A percentile compares a stretch with the other conserved stretches of the same genome.
phyloP scores from a whole-genome alignment of 106 monocot genomes.

The Dendrobium huoshanense region DNA sequence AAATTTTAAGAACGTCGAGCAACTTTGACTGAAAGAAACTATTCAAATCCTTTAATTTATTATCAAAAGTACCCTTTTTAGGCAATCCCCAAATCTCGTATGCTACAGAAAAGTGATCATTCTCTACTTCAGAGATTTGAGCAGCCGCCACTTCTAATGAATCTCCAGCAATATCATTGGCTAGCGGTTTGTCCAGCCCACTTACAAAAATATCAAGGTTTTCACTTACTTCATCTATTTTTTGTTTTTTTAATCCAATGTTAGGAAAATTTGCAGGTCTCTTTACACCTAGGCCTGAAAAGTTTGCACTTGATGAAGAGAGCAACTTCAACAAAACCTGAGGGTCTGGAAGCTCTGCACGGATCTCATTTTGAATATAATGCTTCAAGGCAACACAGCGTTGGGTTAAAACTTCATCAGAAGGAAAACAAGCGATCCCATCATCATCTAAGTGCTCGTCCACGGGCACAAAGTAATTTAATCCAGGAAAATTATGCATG shows the following conservation, averaged over 20 bases:
- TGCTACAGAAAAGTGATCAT: conserved; percentile 13
- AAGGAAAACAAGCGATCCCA: neutral
- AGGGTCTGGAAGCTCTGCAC: conserved; percentile 61
- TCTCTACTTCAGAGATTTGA: conserved; percentile 23
- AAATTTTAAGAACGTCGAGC: conserved; percentile 59
- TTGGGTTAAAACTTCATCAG: conserved; percentile 12
- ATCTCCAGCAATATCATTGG: conserved; percentile 12
- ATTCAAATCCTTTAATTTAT: conserved; percentile 25
- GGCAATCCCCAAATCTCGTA: conserved; percentile 61
- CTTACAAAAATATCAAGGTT: conserved; percentile 65
- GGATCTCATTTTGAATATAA: conserved; percentile 63
- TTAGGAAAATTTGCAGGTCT: conserved; percentile 31
- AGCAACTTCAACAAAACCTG: conserved; percentile 78
- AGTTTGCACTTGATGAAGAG: conserved; percentile 25
- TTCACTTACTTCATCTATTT: conserved; percentile 21
- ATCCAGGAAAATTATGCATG: conserved; percentile 15
- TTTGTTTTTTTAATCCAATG: conserved; percentile 35
- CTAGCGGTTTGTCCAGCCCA: conserved; percentile 30
- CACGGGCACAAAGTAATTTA: conserved; percentile 15
- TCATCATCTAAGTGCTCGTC: conserved; percentile 9
- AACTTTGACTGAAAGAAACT: conserved; percentile 65
- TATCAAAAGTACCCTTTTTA: conserved; percentile 6
- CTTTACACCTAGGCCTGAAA: conserved; percentile 32
- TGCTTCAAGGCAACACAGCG: conserved; percentile 52
- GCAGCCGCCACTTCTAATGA: neutral